phyloP scores from a whole-genome alignment of 2,329 filamentous ascomycete species.

The Ophiostoma piceae region DNA sequence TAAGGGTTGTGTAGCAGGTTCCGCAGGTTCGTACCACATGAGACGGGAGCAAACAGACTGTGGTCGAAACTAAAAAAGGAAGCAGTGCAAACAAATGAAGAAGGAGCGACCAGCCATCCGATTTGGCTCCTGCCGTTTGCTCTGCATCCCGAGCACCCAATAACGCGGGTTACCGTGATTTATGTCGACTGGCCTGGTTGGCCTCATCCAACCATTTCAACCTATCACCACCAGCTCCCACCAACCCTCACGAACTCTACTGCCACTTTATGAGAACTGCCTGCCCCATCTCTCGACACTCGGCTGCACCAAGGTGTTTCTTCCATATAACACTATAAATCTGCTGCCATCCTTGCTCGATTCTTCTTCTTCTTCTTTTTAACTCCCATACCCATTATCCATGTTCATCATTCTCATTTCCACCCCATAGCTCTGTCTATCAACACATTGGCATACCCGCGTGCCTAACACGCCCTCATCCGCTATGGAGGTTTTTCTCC shows the following conservation, averaged over 20 bases:
- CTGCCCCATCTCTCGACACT: neutral
- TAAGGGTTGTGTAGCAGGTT: neutral
- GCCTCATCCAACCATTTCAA: neutral
- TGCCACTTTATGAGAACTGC: neutral
- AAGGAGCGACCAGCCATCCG: neutral
- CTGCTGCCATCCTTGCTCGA: neutral
- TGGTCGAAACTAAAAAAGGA: neutral
- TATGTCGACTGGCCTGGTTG: neutral
- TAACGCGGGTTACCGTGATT: neutral
- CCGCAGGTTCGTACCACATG: neutral
- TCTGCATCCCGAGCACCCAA: neutral
- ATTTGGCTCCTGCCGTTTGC: neutral
- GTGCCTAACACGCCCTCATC: neutral
- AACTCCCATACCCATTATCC: neutral
- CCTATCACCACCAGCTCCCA: neutral
- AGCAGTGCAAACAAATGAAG: neutral
- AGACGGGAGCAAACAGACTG: neutral
- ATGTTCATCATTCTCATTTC: neutral
- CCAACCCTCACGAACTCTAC: neutral
- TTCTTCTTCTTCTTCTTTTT: neutral
- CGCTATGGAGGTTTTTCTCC: slow-evolving; percentile 45
- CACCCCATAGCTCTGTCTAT: neutral
- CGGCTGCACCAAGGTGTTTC: neutral
- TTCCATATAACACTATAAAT: neutral
- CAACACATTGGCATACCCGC: neutral